These are phyloP conservation scores for Malassezia sympodialis DNA, from an alignment of 1,284 basidiomycete genomes.

Conservation along the genomic window DNA sequence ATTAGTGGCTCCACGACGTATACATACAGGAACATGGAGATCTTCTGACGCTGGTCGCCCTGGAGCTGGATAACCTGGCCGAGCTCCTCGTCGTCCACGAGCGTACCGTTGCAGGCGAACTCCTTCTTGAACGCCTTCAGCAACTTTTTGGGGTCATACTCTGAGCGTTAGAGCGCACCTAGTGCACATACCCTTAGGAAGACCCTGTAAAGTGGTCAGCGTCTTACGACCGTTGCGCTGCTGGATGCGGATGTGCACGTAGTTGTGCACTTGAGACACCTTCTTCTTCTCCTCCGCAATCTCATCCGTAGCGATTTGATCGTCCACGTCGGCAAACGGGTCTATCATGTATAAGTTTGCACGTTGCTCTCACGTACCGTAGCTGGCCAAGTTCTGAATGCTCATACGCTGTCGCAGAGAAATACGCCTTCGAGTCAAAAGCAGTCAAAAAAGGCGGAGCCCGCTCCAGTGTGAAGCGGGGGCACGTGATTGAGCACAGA, in stretches of 20 bases:
- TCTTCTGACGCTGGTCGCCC: conserved; percentile 95
- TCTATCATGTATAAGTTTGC: conserved; percentile 17
- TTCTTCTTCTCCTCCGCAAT: conserved; percentile 28
- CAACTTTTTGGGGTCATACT: conserved; percentile 96
- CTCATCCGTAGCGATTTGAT: conserved; percentile 17
- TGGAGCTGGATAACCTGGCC: conserved; percentile 98
- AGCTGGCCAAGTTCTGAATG: conserved; percentile 48
- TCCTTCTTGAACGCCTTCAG: conserved; percentile 99
- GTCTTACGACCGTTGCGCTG: conserved; percentile 99
- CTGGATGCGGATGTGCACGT: conserved; percentile 63
- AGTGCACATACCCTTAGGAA: conserved; percentile 72
- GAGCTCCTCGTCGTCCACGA: conserved; percentile 92
- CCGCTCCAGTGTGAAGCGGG: not conserved
- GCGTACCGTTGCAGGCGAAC: conserved; percentile 97
- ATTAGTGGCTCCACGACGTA: not conserved
- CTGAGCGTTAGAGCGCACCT: conserved; percentile 51
- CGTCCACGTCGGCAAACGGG: conserved; percentile 48
- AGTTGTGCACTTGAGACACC: conserved; percentile 36
- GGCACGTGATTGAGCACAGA: not conserved
- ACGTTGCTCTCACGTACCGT: conserved; percentile 26
- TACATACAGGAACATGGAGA: conserved; percentile 49
- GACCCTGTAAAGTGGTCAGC: conserved; percentile 90
- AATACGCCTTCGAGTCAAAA: not conserved
- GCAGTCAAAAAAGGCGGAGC: not conserved
- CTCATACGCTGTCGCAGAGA: conserved; percentile 35